Evolutionary conservation across 371 early-diverging fungal species (phyloP), one percentile per base, ranked within the genome.

Genomic region (Mucor velutinosus): DNA sequence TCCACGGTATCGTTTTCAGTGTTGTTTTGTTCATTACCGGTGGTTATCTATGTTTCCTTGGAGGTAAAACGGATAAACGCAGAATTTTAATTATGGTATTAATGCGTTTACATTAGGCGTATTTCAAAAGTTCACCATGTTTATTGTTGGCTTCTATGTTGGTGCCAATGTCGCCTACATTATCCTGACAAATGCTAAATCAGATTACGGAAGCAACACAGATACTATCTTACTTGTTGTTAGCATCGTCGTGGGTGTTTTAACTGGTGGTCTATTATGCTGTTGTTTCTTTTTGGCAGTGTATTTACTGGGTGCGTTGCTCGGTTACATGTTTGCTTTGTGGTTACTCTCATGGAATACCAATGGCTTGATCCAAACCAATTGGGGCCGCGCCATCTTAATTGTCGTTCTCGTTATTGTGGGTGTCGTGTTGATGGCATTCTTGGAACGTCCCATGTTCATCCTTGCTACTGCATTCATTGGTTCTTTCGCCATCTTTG

Each of bases 271-370:
- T 11, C 65, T 89, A 35, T 65, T 86, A 41, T 73, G 83, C 25
- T 87, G 86, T 57, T 84, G 86, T 70, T 86, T 87, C 83, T 83
- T 83, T 62, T 72, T 89, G 17, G 89, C 87, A 6, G 81, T 87
- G 27, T 85, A 83, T 67, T 67, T 86, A n/a, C 58, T 87, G 23
- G 89, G 87, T 69, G 87, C 81, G 11, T 66, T 87, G 27, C 76
- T 81, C n/a, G 89, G 89, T 66, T 86, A 84, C 65, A 65, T 82
- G 55, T 69, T 77, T 30, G 89, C 86, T 27, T 74, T 87, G 47
- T 89, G 86, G 82, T 60, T 89, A 32, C 78, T 88, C 7, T 80
- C 86, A 19, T 88, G 86, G 86, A 68, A 67, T 4, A 64, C 76
- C 8, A 72, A 74, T 23, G 85, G 86, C 14, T 65, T 88, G 35